Percentiles rank a stretch among this genome's conserved stretches.
Conservation (phyloP, 805 yeast species). For the Cyberlindnera euphorbiae region DNA sequence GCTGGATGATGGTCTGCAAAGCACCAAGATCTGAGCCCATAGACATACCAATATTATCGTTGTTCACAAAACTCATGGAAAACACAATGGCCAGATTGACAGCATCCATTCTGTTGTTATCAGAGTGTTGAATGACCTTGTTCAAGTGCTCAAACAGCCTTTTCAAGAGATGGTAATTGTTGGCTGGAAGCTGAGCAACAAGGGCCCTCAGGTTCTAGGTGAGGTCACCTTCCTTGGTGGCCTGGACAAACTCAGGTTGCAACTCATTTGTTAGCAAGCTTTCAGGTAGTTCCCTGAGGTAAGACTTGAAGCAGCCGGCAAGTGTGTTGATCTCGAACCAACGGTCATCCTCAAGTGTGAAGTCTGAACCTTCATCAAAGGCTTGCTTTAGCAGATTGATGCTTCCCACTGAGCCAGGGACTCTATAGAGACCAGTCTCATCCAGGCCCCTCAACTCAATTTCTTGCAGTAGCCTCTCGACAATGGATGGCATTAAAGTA, state of each 20-base stretch:
- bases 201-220: conserved; percentile 28
- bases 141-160: conserved; percentile 66
- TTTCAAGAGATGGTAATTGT: conserved; percentile 65
- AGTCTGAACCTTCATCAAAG: conserved; percentile 46
- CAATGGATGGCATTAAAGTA: conserved; percentile 56
- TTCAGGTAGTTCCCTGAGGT: conserved; percentile 81
- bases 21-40: conserved; percentile 50
- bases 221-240: conserved; percentile 31
- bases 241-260: conserved; percentile 52
- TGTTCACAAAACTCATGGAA: conserved; percentile 54
- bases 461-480: conserved; percentile 61
- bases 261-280: conserved; percentile 66
- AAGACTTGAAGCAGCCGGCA: conserved; percentile 83
- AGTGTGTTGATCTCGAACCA: conserved; percentile 82
- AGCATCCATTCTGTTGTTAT: conserved; percentile 78
- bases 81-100: conserved; percentile 89
- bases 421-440: conserved; percentile 86
- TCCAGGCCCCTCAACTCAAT: conserved; percentile 85
- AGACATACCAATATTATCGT: conserved; percentile 36
- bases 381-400: conserved; percentile 49
- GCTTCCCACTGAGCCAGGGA: conserved; percentile 58
- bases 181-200: conserved; percentile 48
- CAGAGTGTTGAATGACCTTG: conserved; percentile 61
- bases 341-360: conserved; percentile 46
- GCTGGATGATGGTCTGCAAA: conserved; percentile 47